phyloP scores from a whole-genome alignment of 805 yeast species.

The Ogataea salicorniae region DNA sequence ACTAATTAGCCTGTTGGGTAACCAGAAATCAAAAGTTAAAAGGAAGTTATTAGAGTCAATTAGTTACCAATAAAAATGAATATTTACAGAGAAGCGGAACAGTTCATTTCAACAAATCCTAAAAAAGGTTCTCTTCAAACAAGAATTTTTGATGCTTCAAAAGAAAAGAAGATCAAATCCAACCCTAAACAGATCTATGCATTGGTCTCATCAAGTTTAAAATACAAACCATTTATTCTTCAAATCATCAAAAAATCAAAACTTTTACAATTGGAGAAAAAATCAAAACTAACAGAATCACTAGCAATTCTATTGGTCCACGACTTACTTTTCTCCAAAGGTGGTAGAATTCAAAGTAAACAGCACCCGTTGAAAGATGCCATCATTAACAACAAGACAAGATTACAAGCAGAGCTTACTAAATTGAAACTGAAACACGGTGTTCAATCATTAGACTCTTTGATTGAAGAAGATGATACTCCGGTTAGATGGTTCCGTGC shows the following conservation, averaged over 20 bases:
- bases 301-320: slow-evolving; percentile 67
- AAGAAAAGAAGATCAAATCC: slow-evolving; percentile 42
- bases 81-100: slow-evolving; percentile 38
- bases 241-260: slow-evolving; percentile 63
- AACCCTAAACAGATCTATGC: slow-evolving; percentile 88
- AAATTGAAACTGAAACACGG: slow-evolving; percentile 71
- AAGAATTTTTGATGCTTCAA: slow-evolving; percentile 47
- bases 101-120: slow-evolving; percentile 33
- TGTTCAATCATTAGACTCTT: slow-evolving; percentile 49
- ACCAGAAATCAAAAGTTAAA: neutral
- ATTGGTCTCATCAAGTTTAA: slow-evolving; percentile 69
- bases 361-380: slow-evolving; percentile 83
- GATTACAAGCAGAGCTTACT: slow-evolving; percentile 77
- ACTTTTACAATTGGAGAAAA: slow-evolving; percentile 50
- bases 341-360: slow-evolving; percentile 83
- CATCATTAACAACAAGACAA: slow-evolving; percentile 68
- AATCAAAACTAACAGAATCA: slow-evolving; percentile 42
- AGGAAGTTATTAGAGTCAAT: neutral
- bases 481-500: slow-evolving; percentile 80
- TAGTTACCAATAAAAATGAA: slow-evolving; percentile 24
- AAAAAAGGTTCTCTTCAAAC: slow-evolving; percentile 52
- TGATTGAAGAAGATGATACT: slow-evolving; percentile 54
- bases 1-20: too few relatives aligned
- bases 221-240: slow-evolving; percentile 59
- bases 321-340: slow-evolving; percentile 69